phyloP scores from a whole-genome alignment of 352 stramenopile genomes.

The Phytophthora quininea region DNA sequence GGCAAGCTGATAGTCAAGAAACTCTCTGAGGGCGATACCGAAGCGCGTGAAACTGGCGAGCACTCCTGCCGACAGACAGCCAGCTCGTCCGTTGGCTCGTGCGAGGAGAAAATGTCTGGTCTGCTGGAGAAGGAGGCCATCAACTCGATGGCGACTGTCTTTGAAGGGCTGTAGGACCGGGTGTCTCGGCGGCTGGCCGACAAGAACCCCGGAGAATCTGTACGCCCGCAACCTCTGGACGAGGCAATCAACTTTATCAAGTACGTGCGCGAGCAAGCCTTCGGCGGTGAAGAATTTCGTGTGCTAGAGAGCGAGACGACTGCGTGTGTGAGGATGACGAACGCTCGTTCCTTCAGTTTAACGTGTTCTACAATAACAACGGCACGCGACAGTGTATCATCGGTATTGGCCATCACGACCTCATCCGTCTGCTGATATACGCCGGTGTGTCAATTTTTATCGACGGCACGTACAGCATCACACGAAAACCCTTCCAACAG shows the following conservation, averaged over 20 bases:
- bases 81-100: not conserved
- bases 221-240: not conserved
- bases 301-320: not conserved
- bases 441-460: constrained; percentile 4
- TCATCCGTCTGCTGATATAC: constrained; percentile 1
- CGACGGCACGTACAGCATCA: constrained; percentile 9
- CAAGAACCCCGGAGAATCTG: constrained; percentile 3
- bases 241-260: constrained; percentile 9
- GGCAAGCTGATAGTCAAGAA: constrained; percentile 5
- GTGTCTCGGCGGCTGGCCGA: not conserved
- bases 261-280: constrained; percentile 1
- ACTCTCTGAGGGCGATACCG: not conserved
- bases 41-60: constrained; percentile 1
- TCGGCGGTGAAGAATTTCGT: not conserved
- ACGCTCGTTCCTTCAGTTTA: constrained; percentile 9
- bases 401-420: constrained; percentile 4
- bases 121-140: constrained; percentile 1
- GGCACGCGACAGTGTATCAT: constrained; percentile 5
- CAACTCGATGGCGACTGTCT: not conserved
- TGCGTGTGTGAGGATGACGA: not conserved
- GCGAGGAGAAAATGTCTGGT: not conserved
- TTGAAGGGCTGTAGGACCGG: not conserved
- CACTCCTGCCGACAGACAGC: not conserved
- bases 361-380: not conserved
- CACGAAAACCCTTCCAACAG: not conserved